Base-by-base conservation (phyloP, 1,284 basidiomycete species). In the Ustilago curta region DNA sequence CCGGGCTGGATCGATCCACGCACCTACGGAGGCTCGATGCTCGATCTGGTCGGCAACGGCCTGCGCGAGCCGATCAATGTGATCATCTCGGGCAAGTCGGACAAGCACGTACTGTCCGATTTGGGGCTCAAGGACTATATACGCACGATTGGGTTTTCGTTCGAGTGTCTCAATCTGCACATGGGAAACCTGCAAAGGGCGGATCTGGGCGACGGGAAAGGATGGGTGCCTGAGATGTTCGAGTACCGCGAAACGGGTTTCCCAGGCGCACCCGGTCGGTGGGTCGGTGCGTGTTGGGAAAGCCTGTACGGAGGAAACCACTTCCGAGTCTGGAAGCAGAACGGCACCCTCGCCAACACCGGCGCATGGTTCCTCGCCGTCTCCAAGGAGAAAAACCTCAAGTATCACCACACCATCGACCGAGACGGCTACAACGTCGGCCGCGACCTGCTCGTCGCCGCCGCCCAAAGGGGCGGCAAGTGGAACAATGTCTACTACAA, bases 41-140 rank as follows among this genome's bases (percentile, higher is more conserved):
- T 83, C 44, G 82, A 83, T 51, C 54, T 25, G 87, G 89, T 58
- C 82, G 87, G 37, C 91, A 93, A 19, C 90, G 92, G 93, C 8
- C 89, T 92, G 58, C 92, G 93, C 43, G 95, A 97, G 86, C 95
- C 95, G 3, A 86, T 97, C 61, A 97, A 98, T 77, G 88, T 89
- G 59, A 93, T 97, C 81, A 86, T 97, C 32, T 91, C 92, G n/a
- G 91, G 88, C 25, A 88, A 91, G 47, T 96, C 94, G 2, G 92
- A 95, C 78, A 75, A 87, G 1, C 87, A 86, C 3, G 91, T 97
- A 1, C 88, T 97, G 44, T 88, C 89, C 16, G 89, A 92, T 77
- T 86, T 87, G 23, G 94, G 94, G 0, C 86, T 95, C 60, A 87
- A 90, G 44, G 95, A 95, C 83, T 96, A 92, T 85, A 90, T 89